phyloP scores from a whole-genome alignment of 768 basidiomycete species.

The Rickenella mellea region DNA sequence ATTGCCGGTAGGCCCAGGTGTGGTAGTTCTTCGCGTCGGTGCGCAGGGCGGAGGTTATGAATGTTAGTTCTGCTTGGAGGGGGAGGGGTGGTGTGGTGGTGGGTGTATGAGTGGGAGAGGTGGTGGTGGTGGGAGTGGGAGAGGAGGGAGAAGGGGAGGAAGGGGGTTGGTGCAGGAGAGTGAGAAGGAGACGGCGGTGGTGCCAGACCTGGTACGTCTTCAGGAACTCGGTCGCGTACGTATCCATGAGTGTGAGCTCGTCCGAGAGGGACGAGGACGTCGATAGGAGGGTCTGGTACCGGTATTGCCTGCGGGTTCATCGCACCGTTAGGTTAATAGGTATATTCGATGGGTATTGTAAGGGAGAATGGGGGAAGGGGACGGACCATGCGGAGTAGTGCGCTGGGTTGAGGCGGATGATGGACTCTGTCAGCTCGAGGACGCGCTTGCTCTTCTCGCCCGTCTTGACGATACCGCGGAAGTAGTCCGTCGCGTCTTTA shows the following conservation, averaged over 20 bases:
- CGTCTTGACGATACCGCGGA: constrained; percentile 70
- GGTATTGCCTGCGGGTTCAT: constrained; percentile 69
- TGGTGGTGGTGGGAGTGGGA: constrained; percentile 22
- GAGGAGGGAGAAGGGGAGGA: constrained; percentile 5
- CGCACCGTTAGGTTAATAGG: background rate
- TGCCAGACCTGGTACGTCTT: constrained; percentile 99
- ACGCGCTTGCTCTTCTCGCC: constrained; percentile 77
- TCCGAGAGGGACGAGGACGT: constrained; percentile 56
- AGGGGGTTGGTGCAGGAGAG: constrained; percentile 36
- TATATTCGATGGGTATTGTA: background rate
- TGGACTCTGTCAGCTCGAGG: constrained; percentile 76
- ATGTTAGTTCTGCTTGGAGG: constrained; percentile 52
- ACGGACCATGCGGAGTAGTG: constrained; percentile 94
- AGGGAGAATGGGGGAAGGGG: constrained; percentile 1
- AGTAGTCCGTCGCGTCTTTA: constrained; percentile 87
- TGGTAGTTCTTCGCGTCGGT: constrained; percentile 95
- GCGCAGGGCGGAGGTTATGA: constrained; percentile 63
- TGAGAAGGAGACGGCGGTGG: constrained; percentile 71
- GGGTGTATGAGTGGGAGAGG: constrained; percentile 48
- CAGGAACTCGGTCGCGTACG: constrained; percentile 70
- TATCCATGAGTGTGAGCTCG: constrained; percentile 83
- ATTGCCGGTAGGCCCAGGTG: constrained; percentile 97
- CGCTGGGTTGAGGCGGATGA: constrained; percentile 89
- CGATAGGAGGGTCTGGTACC: constrained; percentile 76
- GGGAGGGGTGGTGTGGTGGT: constrained; percentile 17